Conservation (phyloP, 73 alveolate species). For the Paramecium sonneborni region DNA sequence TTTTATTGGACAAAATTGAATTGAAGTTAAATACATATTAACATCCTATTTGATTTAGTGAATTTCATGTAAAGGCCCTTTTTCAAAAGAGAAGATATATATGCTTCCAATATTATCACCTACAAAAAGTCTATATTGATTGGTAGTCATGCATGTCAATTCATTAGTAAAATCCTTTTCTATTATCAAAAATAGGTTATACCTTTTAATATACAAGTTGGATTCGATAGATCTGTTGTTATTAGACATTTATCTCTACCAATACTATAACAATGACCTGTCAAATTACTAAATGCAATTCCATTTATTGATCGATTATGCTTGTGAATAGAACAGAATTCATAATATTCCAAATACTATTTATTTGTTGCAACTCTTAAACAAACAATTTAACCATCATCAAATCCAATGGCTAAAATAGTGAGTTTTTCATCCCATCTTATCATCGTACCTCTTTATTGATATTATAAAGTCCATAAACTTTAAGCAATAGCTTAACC, state of each 20-base stretch:
- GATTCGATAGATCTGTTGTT: constrained; percentile 21
- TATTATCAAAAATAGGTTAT: not conserved
- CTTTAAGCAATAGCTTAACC: not conserved
- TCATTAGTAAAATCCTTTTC: not conserved
- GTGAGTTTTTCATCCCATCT: constrained; percentile 50
- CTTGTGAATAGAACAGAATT: constrained; percentile 1
- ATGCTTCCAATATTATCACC: not conserved
- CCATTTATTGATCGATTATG: not conserved
- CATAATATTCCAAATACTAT: not conserved
- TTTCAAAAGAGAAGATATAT: not conserved
- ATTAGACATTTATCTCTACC: not conserved
- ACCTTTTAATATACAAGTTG: not conserved
- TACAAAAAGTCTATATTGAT: not conserved
- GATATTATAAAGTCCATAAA: not conserved
- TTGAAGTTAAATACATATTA: not conserved
- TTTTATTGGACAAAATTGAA: not conserved
- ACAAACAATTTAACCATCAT: constrained; percentile 13
- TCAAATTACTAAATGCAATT: not conserved
- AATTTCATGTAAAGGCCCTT: not conserved
- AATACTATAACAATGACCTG: not conserved
- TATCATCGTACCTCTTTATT: not conserved
- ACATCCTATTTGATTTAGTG: not conserved
- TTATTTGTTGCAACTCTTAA: not conserved
- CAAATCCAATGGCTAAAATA: constrained; percentile 18
- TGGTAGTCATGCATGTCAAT: not conserved